Conservation (phyloP, 495 filamentous ascomycete genomes). For the Tetracladium marchalianum region DNA sequence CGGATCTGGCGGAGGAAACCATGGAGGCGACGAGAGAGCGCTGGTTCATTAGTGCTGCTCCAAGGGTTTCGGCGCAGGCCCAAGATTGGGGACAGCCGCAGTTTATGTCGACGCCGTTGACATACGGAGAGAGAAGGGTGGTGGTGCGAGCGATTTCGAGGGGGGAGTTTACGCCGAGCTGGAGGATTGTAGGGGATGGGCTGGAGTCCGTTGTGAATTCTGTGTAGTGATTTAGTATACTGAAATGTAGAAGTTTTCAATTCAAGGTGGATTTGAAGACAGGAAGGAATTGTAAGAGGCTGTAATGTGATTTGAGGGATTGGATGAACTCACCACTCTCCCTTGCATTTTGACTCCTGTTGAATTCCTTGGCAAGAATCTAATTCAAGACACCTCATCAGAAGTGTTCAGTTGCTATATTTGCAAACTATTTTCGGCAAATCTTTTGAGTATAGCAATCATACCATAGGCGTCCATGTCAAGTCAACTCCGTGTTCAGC, state of each 20-base stretch:
- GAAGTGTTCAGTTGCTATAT: neutral
- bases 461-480: slow-evolving; percentile 57
- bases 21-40: slow-evolving; percentile 50
- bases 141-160: slow-evolving; percentile 50
- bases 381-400: slow-evolving; percentile 1
- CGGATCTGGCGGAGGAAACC: slow-evolving; percentile 33
- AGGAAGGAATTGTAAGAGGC: neutral
- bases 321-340: slow-evolving; percentile 36
- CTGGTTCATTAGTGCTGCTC: slow-evolving; percentile 52
- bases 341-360: slow-evolving; percentile 44
- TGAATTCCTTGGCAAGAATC: slow-evolving; percentile 63
- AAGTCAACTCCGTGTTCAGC: slow-evolving; percentile 50
- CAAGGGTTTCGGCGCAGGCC: slow-evolving; percentile 52
- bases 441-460: neutral
- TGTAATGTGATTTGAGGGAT: neutral
- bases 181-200: slow-evolving; percentile 46
- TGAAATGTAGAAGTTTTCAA: neutral
- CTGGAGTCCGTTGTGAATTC: slow-evolving; percentile 29
- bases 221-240: slow-evolving; percentile 23
- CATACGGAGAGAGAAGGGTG: slow-evolving; percentile 46
- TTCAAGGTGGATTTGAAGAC: neutral
- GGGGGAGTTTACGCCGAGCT: slow-evolving; percentile 48
- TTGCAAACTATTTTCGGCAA: neutral
- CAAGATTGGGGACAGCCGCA: slow-evolving; percentile 63
- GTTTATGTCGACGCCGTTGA: slow-evolving; percentile 55